These are phyloP conservation scores for Clarireedia monteithiana DNA, from an alignment of 2,329 filamentous ascomycete genomes.

Conservation along the genomic window DNA sequence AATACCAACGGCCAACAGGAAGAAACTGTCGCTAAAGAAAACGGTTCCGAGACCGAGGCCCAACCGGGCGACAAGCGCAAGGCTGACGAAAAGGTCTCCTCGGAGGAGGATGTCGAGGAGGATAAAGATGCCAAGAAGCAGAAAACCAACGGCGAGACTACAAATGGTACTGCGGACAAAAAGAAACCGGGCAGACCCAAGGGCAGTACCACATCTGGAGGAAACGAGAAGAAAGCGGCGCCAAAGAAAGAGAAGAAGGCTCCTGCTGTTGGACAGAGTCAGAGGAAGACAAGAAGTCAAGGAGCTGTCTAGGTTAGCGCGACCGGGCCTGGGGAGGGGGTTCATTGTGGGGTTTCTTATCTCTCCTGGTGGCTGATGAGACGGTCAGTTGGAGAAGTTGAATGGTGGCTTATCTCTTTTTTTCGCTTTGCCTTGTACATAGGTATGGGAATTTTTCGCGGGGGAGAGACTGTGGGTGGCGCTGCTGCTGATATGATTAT, in stretches of 20 bases:
- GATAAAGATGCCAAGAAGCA: constrained; percentile 17
- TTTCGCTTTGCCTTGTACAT: too few relatives aligned
- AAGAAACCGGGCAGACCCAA: constrained; percentile 24
- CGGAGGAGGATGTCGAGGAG: constrained; percentile 15
- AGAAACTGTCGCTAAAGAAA: constrained; percentile 9
- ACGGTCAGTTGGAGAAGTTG: not conserved
- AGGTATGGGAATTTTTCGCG: too few relatives aligned
- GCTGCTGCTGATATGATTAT: too few relatives aligned
- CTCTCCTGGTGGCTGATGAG: not conserved
- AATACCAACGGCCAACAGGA: constrained; percentile 10
- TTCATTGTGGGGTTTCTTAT: not conserved
- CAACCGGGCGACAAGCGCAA: constrained; percentile 24
- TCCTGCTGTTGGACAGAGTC: constrained; percentile 20
- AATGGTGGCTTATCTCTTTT: too few relatives aligned
- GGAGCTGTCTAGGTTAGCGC: constrained; percentile 3
- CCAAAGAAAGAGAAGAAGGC: constrained; percentile 26
- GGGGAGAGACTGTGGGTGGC: too few relatives aligned
- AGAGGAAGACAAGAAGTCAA: constrained; percentile 27
- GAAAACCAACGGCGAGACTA: constrained; percentile 10
- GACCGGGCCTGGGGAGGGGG: not conserved
- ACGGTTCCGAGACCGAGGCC: constrained; percentile 5
- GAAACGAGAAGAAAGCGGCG: constrained; percentile 10
- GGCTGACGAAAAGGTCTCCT: constrained; percentile 19
- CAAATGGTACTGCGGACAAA: constrained; percentile 14
- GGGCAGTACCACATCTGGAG: constrained; percentile 1